Percentiles rank a stretch among this genome's conserved stretches.
Conservation (phyloP, 2,329 filamentous ascomycete genomes). For the Waltergamsia citrina region DNA sequence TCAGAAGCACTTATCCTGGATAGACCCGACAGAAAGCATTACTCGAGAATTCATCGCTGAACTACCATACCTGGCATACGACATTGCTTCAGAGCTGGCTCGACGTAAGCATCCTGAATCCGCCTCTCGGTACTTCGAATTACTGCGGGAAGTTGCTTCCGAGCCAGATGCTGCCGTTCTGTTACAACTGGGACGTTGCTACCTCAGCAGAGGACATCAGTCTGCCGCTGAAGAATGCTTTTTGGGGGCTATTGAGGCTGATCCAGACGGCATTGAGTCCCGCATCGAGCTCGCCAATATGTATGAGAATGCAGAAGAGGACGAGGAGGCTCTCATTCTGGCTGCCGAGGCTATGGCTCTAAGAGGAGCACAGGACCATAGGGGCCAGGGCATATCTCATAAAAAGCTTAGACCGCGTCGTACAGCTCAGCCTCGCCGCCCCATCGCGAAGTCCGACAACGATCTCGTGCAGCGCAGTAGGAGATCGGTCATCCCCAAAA, state of each 20-base stretch:
- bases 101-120: slow-evolving; percentile 14
- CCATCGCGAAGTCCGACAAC: neutral
- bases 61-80: slow-evolving; percentile 71
- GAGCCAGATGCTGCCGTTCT: slow-evolving; percentile 41
- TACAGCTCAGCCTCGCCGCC: neutral
- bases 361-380: slow-evolving; percentile 35
- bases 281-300: slow-evolving; percentile 74
- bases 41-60: slow-evolving; percentile 44
- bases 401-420: neutral
- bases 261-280: slow-evolving; percentile 64
- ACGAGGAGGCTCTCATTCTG: slow-evolving; percentile 67
- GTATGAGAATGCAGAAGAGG: slow-evolving; percentile 66
- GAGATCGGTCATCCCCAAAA: slow-evolving; percentile 18
- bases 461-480: too few relatives aligned
- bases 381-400: neutral
- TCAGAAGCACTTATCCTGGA: slow-evolving; percentile 57
- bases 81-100: slow-evolving; percentile 42
- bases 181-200: slow-evolving; percentile 56
- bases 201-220: slow-evolving; percentile 52
- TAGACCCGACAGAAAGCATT: slow-evolving; percentile 52
- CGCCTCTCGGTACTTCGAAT: slow-evolving; percentile 47
- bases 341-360: slow-evolving; percentile 66
- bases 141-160: slow-evolving; percentile 38
- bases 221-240: slow-evolving; percentile 71
- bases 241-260: slow-evolving; percentile 61